Evolutionary conservation across 495 filamentous ascomycete genomes (phyloP), one percentile per base, ranked within the genome.

Genomic region (Cladorrhinum samala): DNA sequence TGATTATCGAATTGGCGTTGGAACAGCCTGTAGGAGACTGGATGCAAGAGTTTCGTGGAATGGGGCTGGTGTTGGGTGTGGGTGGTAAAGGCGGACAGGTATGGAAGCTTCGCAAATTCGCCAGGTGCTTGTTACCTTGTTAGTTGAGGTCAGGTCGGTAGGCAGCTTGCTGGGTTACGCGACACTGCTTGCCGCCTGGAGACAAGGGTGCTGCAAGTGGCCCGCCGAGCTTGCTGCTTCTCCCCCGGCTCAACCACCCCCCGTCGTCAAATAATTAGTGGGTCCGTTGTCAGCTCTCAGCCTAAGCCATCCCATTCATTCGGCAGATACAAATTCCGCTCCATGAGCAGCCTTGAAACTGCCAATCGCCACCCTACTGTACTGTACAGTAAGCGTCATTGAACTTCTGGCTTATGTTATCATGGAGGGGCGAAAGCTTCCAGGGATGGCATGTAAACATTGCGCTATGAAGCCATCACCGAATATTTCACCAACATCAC

Each of bases 171-270:
- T 43, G 55, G 58, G 64, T 70, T 70, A 71, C 69, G 69, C 67
- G 69, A 72, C 65, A 58, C 62, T 62, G 43, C 53, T 68, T 66
- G 68, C 67, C 67, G 68, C 68, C 68, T 70, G 55, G 56, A 49
- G 54, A 46, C 27, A 33, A 33, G 27, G n/a, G 27, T 11, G 27
- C 27, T 11, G 27, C 27, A 33, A 11, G 5, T 5, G 27, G 27
- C 27, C 27, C 27, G 27, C 27, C 27, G 27, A 33, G 27, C 27
- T 33, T 33, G n/a, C n/a, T n/a, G n/a, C n/a, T n/a, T 11, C 5
- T 11, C 27, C 11, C 27, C 27, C 27, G 11, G 27, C 27, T 33
- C 27, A 33, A 33, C 17, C 46, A 49, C 4, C 9, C 14, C 27
- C 4, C n/a, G n/a, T n/a, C n/a, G n/a, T n/a, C n/a, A n/a, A n/a